Conservation (phyloP, 306 rosid species). For the Vigna mungo region DNA sequence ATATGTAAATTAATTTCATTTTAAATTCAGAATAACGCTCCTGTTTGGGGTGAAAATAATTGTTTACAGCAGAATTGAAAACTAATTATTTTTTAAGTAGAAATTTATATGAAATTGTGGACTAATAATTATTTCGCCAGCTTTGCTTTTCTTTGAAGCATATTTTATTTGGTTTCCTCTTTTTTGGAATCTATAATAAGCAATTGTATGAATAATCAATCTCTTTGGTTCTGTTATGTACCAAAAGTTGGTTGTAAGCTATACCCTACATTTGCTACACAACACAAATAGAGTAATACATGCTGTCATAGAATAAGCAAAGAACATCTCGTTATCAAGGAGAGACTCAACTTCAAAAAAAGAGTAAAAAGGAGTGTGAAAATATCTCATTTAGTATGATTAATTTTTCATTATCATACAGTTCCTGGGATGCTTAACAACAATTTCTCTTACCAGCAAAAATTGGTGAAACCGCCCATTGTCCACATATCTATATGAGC, state of each 20-base stretch:
- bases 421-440: not conserved
- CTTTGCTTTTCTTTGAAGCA: too few species aligned
- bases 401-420: conserved; percentile 36
- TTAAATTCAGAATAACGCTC: too few species aligned
- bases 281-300: too few species aligned
- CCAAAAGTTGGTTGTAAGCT: not conserved
- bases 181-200: not conserved
- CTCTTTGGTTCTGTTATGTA: not conserved
- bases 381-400: conserved; percentile 7
- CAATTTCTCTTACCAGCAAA: conserved; percentile 34
- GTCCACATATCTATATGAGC: not conserved
- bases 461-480: conserved; percentile 22
- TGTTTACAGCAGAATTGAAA: too few species aligned
- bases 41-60: too few species aligned
- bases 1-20: too few species aligned
- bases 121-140: too few species aligned
- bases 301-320: not conserved
- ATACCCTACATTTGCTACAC: not conserved
- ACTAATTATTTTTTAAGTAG: too few species aligned
- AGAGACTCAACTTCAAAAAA: not conserved
- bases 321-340: not conserved
- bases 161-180: too few species aligned
- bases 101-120: too few species aligned
- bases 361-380: not conserved
- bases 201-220: not conserved